Conservation (phyloP, 306 rosid genomes). For the Cucurbita ficifolia region DNA sequence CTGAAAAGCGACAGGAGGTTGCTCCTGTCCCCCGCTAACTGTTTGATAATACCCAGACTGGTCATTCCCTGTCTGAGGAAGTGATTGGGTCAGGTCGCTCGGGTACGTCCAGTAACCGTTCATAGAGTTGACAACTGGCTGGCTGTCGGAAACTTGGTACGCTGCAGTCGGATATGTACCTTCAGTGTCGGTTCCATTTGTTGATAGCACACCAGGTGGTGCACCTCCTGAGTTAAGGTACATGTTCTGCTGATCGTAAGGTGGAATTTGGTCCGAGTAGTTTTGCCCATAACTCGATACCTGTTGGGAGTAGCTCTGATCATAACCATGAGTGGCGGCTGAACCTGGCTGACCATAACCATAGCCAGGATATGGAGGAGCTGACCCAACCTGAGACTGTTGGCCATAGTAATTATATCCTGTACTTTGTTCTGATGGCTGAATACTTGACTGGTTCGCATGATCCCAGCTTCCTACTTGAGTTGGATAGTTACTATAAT, state of each 20-base stretch:
- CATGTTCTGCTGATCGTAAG: conserved; percentile 14
- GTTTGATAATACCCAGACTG: conserved; percentile 27
- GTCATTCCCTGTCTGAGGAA: conserved; percentile 15
- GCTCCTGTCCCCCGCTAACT: conserved; percentile 13
- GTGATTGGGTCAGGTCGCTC: conserved; percentile 12
- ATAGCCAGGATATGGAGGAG: conserved; percentile 18
- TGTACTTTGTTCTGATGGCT: conserved; percentile 24
- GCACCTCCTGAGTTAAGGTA: conserved; percentile 18
- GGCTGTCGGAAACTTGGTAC: conserved; percentile 14
- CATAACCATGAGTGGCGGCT: conserved; percentile 14
- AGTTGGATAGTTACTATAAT: conserved; percentile 26
- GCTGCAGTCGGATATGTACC: conserved; percentile 14
- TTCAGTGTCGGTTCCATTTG: conserved; percentile 17
- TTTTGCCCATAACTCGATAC: conserved; percentile 20
- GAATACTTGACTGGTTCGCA: conserved; percentile 16
- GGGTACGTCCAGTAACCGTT: conserved; percentile 36
- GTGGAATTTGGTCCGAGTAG: conserved; percentile 14
- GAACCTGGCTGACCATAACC: conserved; percentile 14
- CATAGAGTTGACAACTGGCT: conserved; percentile 12
- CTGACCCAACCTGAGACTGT: conserved; percentile 18
- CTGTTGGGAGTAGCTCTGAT: conserved; percentile 30
- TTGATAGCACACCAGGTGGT: conserved; percentile 14
- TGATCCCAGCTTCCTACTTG: conserved; percentile 34
- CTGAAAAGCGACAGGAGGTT: conserved; percentile 12
- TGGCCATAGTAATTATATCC: conserved; percentile 32